A percentile compares a stretch with the other conserved stretches of the same genome.
Conservation (phyloP, 768 basidiomycete genomes). For the Agaricus sinodeliciosus region DNA sequence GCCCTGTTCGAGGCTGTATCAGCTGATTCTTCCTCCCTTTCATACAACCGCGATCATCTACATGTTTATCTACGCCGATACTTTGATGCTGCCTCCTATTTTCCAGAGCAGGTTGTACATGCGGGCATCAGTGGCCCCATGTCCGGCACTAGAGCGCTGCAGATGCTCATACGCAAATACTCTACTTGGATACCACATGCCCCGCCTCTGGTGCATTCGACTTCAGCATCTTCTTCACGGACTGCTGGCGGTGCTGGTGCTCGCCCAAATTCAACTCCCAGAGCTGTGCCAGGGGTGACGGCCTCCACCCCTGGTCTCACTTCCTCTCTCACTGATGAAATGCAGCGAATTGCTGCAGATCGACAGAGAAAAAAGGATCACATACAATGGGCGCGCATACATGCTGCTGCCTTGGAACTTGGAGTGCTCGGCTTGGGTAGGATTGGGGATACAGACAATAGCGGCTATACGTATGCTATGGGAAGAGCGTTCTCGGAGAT, state of each 20-base stretch:
- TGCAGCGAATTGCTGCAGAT: slow-evolving; percentile 56
- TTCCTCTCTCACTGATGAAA: slow-evolving; percentile 45
- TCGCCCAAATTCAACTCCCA: background rate
- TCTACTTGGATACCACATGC: slow-evolving; percentile 43
- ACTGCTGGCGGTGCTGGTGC: background rate
- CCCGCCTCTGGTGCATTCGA: slow-evolving; percentile 6
- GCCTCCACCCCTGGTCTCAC: slow-evolving; percentile 17
- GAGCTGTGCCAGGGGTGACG: slow-evolving; percentile 9
- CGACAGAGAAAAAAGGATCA: slow-evolving; percentile 57
- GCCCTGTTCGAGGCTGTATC: slow-evolving; percentile 51
- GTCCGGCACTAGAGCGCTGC: slow-evolving; percentile 50
- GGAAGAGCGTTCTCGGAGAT: slow-evolving; percentile 48
- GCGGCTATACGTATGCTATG: slow-evolving; percentile 36
- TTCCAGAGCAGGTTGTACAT: slow-evolving; percentile 40
- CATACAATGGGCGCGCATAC: slow-evolving; percentile 62
- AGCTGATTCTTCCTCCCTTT: slow-evolving; percentile 24
- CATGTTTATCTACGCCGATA: slow-evolving; percentile 34
- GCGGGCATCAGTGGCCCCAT: slow-evolving; percentile 49
- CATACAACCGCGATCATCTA: slow-evolving; percentile 31
- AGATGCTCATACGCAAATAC: slow-evolving; percentile 51
- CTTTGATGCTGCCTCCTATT: slow-evolving; percentile 24
- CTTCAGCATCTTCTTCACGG: slow-evolving; percentile 12
- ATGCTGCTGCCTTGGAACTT: slow-evolving; percentile 57
- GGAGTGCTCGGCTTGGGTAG: slow-evolving; percentile 42
- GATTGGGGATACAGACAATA: slow-evolving; percentile 30